A percentile compares a stretch with the other conserved stretches of the same genome.
phyloP scores from a whole-genome alignment of 2,329 filamentous ascomycete species.

The Rhynchosporium graminicola region DNA sequence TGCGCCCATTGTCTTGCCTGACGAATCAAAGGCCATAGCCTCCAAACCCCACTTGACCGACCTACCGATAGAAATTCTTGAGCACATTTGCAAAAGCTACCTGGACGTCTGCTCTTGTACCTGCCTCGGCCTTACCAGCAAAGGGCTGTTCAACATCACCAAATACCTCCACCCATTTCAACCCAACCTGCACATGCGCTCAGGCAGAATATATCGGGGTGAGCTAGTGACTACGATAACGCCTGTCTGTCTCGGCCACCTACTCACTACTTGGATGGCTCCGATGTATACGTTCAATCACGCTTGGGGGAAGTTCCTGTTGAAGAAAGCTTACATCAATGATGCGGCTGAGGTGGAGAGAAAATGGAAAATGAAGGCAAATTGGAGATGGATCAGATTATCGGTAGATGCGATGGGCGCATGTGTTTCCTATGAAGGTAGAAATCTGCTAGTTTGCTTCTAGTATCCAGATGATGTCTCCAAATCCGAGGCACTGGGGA shows the following conservation, averaged over 20 bases:
- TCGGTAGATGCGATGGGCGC: conserved; percentile 12
- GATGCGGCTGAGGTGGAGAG: conserved; percentile 14
- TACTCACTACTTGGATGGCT: conserved; percentile 22
- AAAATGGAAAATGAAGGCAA: conserved; percentile 18
- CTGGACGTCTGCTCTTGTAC: conserved; percentile 15
- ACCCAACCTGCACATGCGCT: conserved; percentile 18
- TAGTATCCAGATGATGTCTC: no score
- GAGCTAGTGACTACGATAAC: neutral
- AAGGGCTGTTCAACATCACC: conserved; percentile 18
- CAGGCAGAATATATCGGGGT: no score
- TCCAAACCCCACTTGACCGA: conserved; percentile 13
- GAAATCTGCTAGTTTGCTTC: no score
- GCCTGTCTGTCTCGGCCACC: conserved; percentile 15
- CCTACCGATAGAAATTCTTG: conserved; percentile 20
- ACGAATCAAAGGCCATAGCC: neutral
- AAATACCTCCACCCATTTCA: conserved; percentile 17
- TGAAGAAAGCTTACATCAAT: conserved; percentile 3
- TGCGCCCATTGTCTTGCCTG: neutral
- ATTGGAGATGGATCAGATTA: conserved; percentile 14
- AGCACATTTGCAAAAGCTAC: conserved; percentile 11
- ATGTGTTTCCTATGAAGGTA: conserved; percentile 12
- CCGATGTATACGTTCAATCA: conserved; percentile 22
- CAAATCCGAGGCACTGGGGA: no score
- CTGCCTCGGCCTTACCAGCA: conserved; percentile 18
- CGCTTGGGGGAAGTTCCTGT: conserved; percentile 20